Percentiles rank a stretch among this genome's conserved stretches.
phyloP scores from a whole-genome alignment of 2,329 filamentous ascomycete genomes.

The Scedosporium minutisporum region DNA sequence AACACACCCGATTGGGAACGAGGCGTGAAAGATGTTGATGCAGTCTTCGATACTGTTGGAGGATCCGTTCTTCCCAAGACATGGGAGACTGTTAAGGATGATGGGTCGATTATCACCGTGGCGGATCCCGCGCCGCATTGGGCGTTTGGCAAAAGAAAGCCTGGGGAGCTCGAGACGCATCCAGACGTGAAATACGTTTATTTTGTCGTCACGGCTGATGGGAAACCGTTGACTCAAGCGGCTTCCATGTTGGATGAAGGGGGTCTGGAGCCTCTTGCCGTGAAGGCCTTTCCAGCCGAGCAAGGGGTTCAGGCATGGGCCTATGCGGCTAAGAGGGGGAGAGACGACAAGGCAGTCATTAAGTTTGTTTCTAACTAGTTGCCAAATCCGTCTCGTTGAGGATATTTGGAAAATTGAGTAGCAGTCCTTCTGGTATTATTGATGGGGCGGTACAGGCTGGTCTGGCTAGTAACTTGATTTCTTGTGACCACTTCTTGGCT shows the following conservation, averaged over 20 bases:
- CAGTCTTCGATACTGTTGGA: slow-evolving; percentile 22
- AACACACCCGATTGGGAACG: slow-evolving; percentile 13
- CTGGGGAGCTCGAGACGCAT: slow-evolving; percentile 10
- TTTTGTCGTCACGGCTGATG: slow-evolving; percentile 19
- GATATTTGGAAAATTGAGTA: background rate
- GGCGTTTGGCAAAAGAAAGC: slow-evolving; percentile 16
- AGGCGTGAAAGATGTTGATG: slow-evolving; percentile 14
- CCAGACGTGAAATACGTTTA: slow-evolving; percentile 17
- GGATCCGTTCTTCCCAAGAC: slow-evolving; percentile 16
- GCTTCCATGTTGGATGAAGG: slow-evolving; percentile 15
- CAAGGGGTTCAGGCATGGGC: slow-evolving; percentile 18
- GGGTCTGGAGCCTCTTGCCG: slow-evolving; percentile 11
- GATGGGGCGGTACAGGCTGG: background rate
- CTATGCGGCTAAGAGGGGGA: slow-evolving; percentile 13
- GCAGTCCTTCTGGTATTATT: too few species aligned
- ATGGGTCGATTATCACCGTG: slow-evolving; percentile 23
- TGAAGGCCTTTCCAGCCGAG: slow-evolving; percentile 15
- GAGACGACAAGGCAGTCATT: slow-evolving; percentile 18
- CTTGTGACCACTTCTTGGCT: slow-evolving; percentile 9
- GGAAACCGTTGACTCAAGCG: slow-evolving; percentile 12
- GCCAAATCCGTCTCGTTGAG: background rate
- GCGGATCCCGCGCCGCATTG: slow-evolving; percentile 23
- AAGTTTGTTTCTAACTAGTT: slow-evolving; percentile 13
- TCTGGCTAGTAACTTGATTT: slow-evolving; percentile 11
- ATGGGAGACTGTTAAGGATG: slow-evolving; percentile 19